A percentile compares a stretch with the other conserved stretches of the same genome.
These are phyloP conservation scores for Mollisia scopiformis DNA, from an alignment of 2,329 filamentous ascomycete genomes.

Conservation along the genomic window DNA sequence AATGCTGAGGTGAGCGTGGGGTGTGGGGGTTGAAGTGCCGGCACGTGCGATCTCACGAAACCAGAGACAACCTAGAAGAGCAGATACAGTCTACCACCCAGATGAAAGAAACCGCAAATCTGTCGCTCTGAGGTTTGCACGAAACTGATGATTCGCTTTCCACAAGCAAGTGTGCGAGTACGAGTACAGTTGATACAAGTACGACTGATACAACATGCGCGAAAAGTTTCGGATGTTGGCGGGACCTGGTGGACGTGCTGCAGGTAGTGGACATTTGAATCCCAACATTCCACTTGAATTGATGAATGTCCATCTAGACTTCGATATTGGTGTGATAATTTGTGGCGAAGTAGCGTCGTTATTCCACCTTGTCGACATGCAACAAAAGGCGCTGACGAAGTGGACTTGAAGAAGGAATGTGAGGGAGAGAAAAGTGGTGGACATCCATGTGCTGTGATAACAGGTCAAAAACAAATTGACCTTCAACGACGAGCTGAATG, in stretches of 20 bases:
- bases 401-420: slow-evolving; percentile 1
- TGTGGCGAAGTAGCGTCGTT: neutral
- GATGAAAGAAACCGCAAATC: too few species aligned
- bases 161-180: too few species aligned
- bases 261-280: neutral
- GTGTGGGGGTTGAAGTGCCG: too few species aligned
- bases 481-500: neutral
- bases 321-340: neutral
- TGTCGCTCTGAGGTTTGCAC: too few species aligned
- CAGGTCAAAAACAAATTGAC: neutral
- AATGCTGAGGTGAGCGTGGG: too few species aligned
- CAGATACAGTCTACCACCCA: too few species aligned
- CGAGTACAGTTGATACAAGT: too few species aligned
- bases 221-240: neutral
- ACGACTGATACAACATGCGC: neutral
- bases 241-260: neutral
- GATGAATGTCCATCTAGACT: neutral
- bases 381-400: neutral
- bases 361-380: neutral
- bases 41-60: too few species aligned
- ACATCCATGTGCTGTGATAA: neutral
- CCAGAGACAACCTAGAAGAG: too few species aligned
- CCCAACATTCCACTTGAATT: neutral
- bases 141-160: too few species aligned
- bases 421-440: neutral